phyloP scores from a whole-genome alignment of 768 basidiomycete species.

The Mycena albidolilacea region DNA sequence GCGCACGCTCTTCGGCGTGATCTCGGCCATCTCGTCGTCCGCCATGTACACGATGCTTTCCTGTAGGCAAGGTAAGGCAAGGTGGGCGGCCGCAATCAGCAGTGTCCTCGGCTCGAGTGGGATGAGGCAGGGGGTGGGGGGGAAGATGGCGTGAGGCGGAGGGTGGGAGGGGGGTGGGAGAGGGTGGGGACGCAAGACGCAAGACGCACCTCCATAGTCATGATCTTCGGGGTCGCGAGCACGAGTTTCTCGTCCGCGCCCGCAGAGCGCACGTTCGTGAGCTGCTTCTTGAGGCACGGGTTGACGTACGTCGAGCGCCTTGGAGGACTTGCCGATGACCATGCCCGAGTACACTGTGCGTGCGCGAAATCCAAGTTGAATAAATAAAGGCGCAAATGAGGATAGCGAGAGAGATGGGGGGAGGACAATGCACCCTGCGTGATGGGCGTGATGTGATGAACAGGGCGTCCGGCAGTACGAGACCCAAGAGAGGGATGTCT shows the following conservation, averaged over 20 bases:
- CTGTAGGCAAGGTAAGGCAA: background rate
- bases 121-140: background rate
- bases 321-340: constrained; percentile 66
- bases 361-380: background rate
- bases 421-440: constrained; percentile 51
- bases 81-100: background rate
- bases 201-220: constrained; percentile 57
- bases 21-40: constrained; percentile 65
- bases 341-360: constrained; percentile 63
- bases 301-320: constrained; percentile 62
- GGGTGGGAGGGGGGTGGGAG: too few species aligned
- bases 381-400: too few species aligned
- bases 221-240: constrained; percentile 57
- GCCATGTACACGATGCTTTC: constrained; percentile 63
- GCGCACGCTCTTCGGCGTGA: constrained; percentile 59
- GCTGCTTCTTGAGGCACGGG: constrained; percentile 63
- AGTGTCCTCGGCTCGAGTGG: too few species aligned
- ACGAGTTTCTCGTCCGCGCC: constrained; percentile 67
- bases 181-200: too few species aligned
- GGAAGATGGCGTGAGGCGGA: too few species aligned
- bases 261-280: constrained; percentile 65
- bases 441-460: constrained; percentile 58
- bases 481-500: too few species aligned
- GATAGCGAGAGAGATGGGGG: too few species aligned
- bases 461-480: too few species aligned